Percentiles rank a stretch among this genome's conserved stretches.
Evolutionary conservation across 2,329 filamentous ascomycete genomes (phyloP).

Genomic region (Penicillium sp.): DNA sequence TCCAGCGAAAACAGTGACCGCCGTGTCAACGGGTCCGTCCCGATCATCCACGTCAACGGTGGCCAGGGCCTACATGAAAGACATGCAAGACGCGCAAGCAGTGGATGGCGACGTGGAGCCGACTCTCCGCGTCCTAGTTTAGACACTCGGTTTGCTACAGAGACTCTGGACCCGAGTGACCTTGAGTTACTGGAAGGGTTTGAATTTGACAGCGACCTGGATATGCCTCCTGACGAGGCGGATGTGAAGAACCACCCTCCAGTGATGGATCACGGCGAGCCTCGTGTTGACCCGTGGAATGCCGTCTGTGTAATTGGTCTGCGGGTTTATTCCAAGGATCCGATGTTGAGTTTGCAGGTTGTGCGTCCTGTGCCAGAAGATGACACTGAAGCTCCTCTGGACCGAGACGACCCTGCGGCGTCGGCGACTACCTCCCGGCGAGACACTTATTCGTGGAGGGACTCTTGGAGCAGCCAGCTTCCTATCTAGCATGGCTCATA

Average conservation of each 20-base stretch:
- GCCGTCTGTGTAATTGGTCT: constrained; percentile 60
- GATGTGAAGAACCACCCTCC: constrained; percentile 7
- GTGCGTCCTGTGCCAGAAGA: constrained; percentile 43
- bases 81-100: constrained; percentile 14
- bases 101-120: constrained; percentile 6
- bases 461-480: constrained; percentile 11
- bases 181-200: constrained; percentile 38
- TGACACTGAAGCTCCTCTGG: constrained; percentile 40
- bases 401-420: constrained; percentile 41
- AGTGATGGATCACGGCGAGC: constrained; percentile 1
- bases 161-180: constrained; percentile 26
- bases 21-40: constrained; percentile 19
- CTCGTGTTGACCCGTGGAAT: constrained; percentile 52
- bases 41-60: constrained; percentile 28
- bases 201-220: constrained; percentile 43
- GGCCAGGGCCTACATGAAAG: constrained; percentile 22
- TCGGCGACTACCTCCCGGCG: constrained; percentile 24
- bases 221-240: constrained; percentile 35
- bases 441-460: constrained; percentile 16
- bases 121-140: constrained; percentile 24
- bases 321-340: constrained; percentile 55
- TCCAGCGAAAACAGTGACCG: constrained; percentile 18
- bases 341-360: constrained; percentile 50
- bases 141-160: constrained; percentile 22
- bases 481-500: neutral